Evolutionary conservation across 2,329 filamentous ascomycete species (phyloP), one percentile per base, ranked within the genome.

Genomic region (Xylariomycetidae sp.): DNA sequence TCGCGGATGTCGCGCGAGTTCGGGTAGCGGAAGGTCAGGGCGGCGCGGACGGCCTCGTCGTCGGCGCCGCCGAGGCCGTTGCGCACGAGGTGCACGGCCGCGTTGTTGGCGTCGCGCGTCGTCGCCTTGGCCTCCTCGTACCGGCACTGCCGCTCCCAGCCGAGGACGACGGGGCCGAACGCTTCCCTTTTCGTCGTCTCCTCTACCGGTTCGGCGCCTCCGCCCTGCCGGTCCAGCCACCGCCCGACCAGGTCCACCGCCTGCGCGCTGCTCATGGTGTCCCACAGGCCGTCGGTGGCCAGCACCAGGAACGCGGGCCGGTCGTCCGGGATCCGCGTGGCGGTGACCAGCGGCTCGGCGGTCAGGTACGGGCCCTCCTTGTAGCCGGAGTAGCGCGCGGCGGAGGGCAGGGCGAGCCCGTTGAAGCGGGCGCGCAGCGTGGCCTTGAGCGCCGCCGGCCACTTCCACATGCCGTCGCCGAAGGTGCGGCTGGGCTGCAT

Each of bases 51-150:
- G 68, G 87, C 76, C 48, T 86, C 80, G 44, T 74, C 69, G 45
- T 89, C 75, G 38, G 76, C 80, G 4, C 86, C 86, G 24, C 86
- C 86, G 10, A 92, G 72, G 1, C 84, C 84, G 50, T 92, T 93
- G 42, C 85, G 76, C 25, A 88, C 74, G 24, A 92, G 68, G 58
- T 90, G 86, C 1, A 86, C 88, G 0, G 85, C 85, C 5, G 76
- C 85, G 48, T 88, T 92, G 48, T 88, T 92, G 54, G 82, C 80
- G 52, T 92, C 85, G 53, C 86, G 78, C 4, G 87, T 76, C 1
- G 84, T 77, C 40, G 87, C 86, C 31, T 82, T 72, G 43, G 74
- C 70, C 36, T 76, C 71, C 26, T 53, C 49, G 33, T 50, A 54
- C 26, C 38, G 33, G 40, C 50, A 54, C 30, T 41, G 41, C 36